Conservation (phyloP, 2,329 filamentous ascomycete genomes). For the Pyricularia grisea region DNA sequence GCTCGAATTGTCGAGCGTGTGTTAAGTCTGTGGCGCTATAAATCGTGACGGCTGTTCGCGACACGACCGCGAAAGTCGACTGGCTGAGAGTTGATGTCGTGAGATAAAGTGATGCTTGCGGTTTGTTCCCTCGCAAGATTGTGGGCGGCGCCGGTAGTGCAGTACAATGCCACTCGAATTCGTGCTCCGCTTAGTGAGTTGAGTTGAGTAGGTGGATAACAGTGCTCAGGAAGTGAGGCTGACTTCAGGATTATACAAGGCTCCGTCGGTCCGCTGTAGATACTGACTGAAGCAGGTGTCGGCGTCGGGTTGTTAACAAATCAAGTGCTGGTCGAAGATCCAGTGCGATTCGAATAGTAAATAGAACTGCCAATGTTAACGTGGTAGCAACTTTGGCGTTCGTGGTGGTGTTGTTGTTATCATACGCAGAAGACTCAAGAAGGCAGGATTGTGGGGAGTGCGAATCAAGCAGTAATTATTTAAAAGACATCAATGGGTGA, state of each 20-base stretch:
- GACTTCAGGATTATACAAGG: background rate
- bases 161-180: background rate
- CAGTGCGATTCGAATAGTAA: constrained; percentile 3
- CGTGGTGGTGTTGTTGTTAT: constrained; percentile 7
- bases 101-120: background rate
- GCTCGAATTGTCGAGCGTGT: constrained; percentile 27
- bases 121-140: background rate
- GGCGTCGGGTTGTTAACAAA: background rate
- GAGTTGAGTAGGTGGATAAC: background rate
- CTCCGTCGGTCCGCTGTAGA: background rate
- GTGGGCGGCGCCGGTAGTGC: background rate
- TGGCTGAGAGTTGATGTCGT: background rate
- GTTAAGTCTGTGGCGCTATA: constrained; percentile 9
- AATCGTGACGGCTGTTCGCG: constrained; percentile 15
- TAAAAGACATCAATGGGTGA: background rate
- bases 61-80: constrained; percentile 11
- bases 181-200: background rate
- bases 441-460: constrained; percentile 10
- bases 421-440: constrained; percentile 6
- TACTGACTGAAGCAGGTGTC: background rate
- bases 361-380: background rate
- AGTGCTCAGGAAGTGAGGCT: background rate
- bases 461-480: constrained; percentile 18
- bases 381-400: constrained; percentile 1
- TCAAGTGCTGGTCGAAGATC: background rate